These are phyloP conservation scores for Lithohypha guttulata DNA, from an alignment of 2,329 filamentous ascomycete species.

Conservation along the genomic window DNA sequence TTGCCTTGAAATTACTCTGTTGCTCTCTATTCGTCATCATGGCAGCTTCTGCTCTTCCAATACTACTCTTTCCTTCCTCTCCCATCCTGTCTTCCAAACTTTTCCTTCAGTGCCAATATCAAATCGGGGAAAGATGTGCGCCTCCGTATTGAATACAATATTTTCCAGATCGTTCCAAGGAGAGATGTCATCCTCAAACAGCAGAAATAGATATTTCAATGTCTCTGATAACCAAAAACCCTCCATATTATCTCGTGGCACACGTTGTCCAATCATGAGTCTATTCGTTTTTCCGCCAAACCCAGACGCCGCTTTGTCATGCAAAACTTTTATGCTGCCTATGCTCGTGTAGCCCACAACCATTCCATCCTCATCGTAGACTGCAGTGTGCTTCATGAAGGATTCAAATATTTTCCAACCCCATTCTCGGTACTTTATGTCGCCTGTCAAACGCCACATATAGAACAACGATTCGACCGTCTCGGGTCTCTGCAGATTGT, in stretches of 20 bases:
- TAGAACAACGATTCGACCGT: constrained; percentile 95
- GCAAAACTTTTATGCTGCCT: constrained; percentile 16
- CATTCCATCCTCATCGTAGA: constrained; percentile 48
- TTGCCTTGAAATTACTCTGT: no score
- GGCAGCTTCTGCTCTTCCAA: no score
- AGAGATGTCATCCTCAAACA: constrained; percentile 59
- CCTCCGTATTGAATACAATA: constrained; percentile 92
- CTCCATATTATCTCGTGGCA: constrained; percentile 79
- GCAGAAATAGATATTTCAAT: constrained; percentile 90
- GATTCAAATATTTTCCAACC: constrained; percentile 97
- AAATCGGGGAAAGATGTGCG: constrained; percentile 80
- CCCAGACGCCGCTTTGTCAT: constrained; percentile 10
- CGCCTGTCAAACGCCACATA: constrained; percentile 96
- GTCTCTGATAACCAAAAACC: constrained; percentile 99
- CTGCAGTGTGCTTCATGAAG: constrained; percentile 75
- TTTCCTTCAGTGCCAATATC: constrained; percentile 50
- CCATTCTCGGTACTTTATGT: constrained; percentile 83
- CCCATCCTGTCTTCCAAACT: constrained; percentile 72
- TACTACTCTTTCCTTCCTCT: no score
- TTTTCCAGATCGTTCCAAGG: constrained; percentile 76
- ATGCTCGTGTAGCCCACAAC: constrained; percentile 20
- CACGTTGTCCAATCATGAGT: neutral
- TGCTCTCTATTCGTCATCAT: no score
- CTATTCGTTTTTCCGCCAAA: constrained; percentile 1
- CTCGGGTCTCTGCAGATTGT: constrained; percentile 92